Base-by-base conservation (phyloP, 305 asterid genomes). In the Fraxinus angustifolia region DNA sequence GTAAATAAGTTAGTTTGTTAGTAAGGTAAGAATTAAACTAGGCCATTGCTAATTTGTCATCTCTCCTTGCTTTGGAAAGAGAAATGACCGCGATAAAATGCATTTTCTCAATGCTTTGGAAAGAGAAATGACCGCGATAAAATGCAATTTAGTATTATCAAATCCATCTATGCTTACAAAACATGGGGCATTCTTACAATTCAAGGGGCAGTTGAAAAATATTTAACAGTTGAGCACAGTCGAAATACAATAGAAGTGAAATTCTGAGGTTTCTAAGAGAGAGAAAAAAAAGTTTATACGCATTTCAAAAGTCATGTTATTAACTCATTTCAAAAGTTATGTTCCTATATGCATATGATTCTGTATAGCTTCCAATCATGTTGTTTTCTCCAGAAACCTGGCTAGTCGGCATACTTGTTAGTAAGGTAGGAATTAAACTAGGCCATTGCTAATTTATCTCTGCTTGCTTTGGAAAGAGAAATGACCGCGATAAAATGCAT, bases 401-500 rank as follows among this genome's bases (percentile, higher is more conserved):
- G 78, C 50, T 73, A 40, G 76, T 83, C 21, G 30, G 78, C 79
- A 48, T 72, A 48, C 60, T 75, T 67, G 45, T 23, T 23, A 6
- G 28, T 56, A 16, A 19, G 12, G 68, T 19, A 58, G 19, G 68
- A 19, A 58, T 58, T 58, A 58, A 17, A 56, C 11, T 56, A 17
- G 28, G 67, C 67, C 67, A 53, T 53, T 5, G 62, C 62, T n/a
- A 53, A 53, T 4, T 53, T 53, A 4, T 6, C 62, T 53, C 62
- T 53, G 23, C 5, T 53, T 53, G 23, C 62, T 53, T n/a, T 53
- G 62, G 23, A 5, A 53, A 53, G 23, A 53, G 23, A 53, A n/a
- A 53, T 53, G 62, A 53, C 23, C 23, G 23, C 8, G 10, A 5
- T 53, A n/a, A 53, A 53, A 50, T 50, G 60, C 60, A n/a, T 50